Base-by-base conservation (phyloP, 2,329 filamentous ascomycete genomes). In the Mycosphaerella sp. region DNA sequence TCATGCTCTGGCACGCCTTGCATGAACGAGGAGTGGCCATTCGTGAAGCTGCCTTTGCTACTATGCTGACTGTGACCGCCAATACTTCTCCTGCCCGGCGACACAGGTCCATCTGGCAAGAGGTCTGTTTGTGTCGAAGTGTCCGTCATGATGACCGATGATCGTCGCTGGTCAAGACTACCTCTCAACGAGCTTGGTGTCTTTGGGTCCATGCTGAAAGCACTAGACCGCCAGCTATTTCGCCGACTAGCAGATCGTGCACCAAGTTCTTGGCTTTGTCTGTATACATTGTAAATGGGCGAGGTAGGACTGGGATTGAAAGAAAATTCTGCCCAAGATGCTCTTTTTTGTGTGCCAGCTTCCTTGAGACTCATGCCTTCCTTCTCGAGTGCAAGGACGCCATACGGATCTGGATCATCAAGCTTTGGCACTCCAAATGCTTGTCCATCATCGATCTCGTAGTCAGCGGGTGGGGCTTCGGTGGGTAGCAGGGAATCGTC, bases 381-480 rank as follows among this genome's bases (percentile, higher is more conserved):
- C 75, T 89, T 85, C 67, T 95, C 89, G n/a, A 97, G 74, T 6
- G 92, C 91, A 59, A 91, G 80, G 26, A 96, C 87, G 23, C 92
- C 92, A 66, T 88, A 97, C 0, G 92, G 92, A 68, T 97, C 92
- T 0, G 91, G 90, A 63, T 97, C 92, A 51, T 90, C 83, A 3
- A 76, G 73, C 59, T 85, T 83, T 0, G 89, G 90, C 12, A 95
- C 76, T 2, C 91, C 91, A 72, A 96, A 95, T 1, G 74, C 73
- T 31, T 77, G 72, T 6, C 72, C 73, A 62, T 74, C 45, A 68
- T 78, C 52, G 4, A 86, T 63, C 41, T 85, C 79, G 51, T 78
- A 83, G 66, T 97, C 92, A 49, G 85, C 85, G 0, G 92, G 92
- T 0, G 89, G 82, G 10, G 87, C 84, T 54, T 86, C 79, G 6